These are phyloP conservation scores for Aegilops umbellulata DNA, from an alignment of 176 grass and related monocot genomes.

Conservation along the genomic window DNA sequence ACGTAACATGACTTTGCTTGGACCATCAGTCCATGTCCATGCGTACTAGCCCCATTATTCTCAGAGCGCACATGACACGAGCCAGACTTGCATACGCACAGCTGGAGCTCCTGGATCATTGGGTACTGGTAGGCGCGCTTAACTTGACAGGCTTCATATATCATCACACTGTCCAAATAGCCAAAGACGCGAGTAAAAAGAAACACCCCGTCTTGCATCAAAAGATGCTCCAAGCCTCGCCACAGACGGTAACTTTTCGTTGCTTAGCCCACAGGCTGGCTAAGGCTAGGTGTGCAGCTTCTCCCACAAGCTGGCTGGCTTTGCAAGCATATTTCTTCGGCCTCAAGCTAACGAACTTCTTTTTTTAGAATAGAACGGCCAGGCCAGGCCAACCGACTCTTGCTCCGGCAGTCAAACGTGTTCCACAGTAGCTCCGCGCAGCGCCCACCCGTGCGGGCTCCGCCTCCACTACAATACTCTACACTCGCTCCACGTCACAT, in stretches of 20 bases:
- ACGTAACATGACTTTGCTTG: background rate
- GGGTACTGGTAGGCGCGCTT: background rate
- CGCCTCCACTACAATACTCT: background rate
- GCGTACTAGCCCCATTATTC: background rate
- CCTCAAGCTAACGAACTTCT: slow-evolving; percentile 17
- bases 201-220: background rate
- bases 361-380: background rate
- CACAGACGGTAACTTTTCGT: background rate
- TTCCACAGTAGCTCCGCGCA: background rate
- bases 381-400: background rate
- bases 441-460: slow-evolving; percentile 43
- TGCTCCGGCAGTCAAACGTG: slow-evolving; percentile 21
- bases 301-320: slow-evolving; percentile 5
- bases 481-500: background rate
- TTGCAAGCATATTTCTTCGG: slow-evolving; percentile 39
- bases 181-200: background rate
- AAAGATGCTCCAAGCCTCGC: background rate
- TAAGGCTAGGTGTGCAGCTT: background rate
- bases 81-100: background rate
- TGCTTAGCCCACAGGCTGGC: background rate
- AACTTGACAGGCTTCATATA: background rate
- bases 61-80: background rate
- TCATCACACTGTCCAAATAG: background rate
- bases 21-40: background rate
- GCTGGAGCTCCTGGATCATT: background rate